phyloP scores from a whole-genome alignment of 2,329 filamentous ascomycete species.

The Phyllosticta capitalensis region DNA sequence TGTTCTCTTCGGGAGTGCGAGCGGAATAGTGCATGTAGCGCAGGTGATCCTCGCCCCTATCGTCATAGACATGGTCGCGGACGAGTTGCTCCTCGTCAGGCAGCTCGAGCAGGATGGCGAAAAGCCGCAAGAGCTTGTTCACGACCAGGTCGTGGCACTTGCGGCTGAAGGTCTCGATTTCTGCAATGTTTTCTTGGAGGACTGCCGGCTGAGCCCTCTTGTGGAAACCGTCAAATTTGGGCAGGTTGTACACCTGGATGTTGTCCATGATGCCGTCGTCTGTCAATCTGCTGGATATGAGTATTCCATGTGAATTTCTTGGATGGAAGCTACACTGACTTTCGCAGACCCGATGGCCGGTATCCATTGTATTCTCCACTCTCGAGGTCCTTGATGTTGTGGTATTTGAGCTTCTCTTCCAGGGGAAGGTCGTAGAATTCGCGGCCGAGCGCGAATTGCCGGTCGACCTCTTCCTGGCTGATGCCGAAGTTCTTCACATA shows the following conservation, averaged over 20 bases:
- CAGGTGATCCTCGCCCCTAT: slow-evolving; percentile 51
- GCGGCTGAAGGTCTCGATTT: slow-evolving; percentile 46
- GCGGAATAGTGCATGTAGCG: slow-evolving; percentile 52
- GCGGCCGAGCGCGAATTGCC: slow-evolving; percentile 52
- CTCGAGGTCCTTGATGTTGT: slow-evolving; percentile 23
- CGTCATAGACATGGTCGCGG: slow-evolving; percentile 47
- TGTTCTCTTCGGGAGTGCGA: slow-evolving; percentile 40
- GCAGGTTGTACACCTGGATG: slow-evolving; percentile 51
- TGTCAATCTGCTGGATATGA: slow-evolving; percentile 16
- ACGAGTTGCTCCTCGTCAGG: slow-evolving; percentile 50
- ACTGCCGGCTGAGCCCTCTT: slow-evolving; percentile 35
- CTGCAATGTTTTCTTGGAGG: slow-evolving; percentile 39
- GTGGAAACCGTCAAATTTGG: slow-evolving; percentile 43
- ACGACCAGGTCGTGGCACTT: slow-evolving; percentile 47
- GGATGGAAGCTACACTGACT: slow-evolving; percentile 13
- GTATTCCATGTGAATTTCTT: slow-evolving; percentile 12
- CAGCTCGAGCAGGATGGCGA: slow-evolving; percentile 52
- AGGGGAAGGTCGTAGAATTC: slow-evolving; percentile 47
- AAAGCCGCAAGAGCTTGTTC: slow-evolving; percentile 47
- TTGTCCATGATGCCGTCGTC: slow-evolving; percentile 41
- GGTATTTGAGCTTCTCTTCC: slow-evolving; percentile 51
- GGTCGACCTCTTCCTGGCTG: slow-evolving; percentile 49
- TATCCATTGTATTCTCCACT: slow-evolving; percentile 50
- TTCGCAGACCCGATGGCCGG: slow-evolving; percentile 36
- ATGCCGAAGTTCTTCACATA: slow-evolving; percentile 53